phyloP scores from a whole-genome alignment of 1,284 basidiomycete genomes.

The Sphagnurus paluster region DNA sequence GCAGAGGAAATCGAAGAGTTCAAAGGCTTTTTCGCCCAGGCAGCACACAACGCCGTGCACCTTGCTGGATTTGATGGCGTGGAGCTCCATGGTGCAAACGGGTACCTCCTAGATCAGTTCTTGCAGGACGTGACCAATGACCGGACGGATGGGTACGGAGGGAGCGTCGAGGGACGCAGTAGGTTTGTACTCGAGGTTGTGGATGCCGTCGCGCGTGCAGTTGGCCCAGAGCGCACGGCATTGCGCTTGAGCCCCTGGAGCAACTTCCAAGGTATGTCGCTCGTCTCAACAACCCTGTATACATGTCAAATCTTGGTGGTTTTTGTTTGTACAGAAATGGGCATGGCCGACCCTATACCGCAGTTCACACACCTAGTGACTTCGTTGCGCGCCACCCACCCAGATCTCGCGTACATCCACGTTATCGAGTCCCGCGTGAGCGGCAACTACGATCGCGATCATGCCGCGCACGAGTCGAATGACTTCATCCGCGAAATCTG shows the following conservation, averaged over 20 bases:
- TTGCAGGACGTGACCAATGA: constrained; percentile 43
- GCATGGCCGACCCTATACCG: constrained; percentile 46
- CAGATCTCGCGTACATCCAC: constrained; percentile 64
- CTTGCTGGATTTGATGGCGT: constrained; percentile 49
- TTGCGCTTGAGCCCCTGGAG: constrained; percentile 58
- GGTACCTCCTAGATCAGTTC: constrained; percentile 44
- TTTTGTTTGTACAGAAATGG: constrained; percentile 35
- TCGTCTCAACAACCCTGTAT: neutral
- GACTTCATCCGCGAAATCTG: constrained; percentile 36
- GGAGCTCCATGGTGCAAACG: constrained; percentile 38
- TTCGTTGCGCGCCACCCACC: constrained; percentile 32
- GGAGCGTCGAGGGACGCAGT: constrained; percentile 48
- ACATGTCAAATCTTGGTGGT: neutral
- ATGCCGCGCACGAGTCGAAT: constrained; percentile 31
- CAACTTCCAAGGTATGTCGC: constrained; percentile 31
- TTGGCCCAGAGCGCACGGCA: constrained; percentile 41
- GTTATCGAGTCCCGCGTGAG: constrained; percentile 45
- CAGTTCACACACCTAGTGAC: constrained; percentile 39
- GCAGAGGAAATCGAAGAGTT: constrained; percentile 43
- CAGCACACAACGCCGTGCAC: constrained; percentile 41
- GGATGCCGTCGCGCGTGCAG: constrained; percentile 33
- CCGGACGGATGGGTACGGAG: constrained; percentile 56
- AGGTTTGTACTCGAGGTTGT: constrained; percentile 50
- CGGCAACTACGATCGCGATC: constrained; percentile 16
- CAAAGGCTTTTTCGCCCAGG: constrained; percentile 31